A percentile compares a stretch with the other conserved stretches of the same genome.
Evolutionary conservation across 176 grass and related monocot genomes (phyloP).

Genomic region (Rhynchospora breviuscula): DNA sequence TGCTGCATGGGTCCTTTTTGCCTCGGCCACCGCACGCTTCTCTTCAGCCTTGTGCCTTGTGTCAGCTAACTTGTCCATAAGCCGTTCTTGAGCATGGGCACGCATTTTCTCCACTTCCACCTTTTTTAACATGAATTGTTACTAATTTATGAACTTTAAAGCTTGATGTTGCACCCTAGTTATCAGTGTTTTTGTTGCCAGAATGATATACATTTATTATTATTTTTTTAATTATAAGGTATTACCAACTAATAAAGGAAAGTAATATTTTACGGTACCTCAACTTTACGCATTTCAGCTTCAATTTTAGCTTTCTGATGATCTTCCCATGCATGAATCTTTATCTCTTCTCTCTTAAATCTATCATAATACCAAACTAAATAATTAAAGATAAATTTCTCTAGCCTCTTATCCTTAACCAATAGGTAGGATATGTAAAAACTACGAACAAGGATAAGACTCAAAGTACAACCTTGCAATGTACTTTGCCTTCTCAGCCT

Average conservation of each 20-base stretch:
- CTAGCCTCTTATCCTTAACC: neutral
- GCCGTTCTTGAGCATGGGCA: constrained; percentile 52
- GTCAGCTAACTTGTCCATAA: constrained; percentile 72
- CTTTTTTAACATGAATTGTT: constrained; percentile 25
- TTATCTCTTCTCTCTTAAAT: constrained; percentile 95
- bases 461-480: constrained; percentile 51
- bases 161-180: neutral
- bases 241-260: neutral
- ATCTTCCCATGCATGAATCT: constrained; percentile 94
- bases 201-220: neutral
- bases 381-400: neutral
- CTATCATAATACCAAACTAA: constrained; percentile 27
- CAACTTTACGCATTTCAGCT: constrained; percentile 95
- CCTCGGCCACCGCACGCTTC: constrained; percentile 51
- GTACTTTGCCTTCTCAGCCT: constrained; percentile 89
- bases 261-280: constrained; percentile 32
- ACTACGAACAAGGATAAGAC: neutral
- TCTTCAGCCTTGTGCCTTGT: constrained; percentile 61
- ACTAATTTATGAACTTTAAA: neutral
- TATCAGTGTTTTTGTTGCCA: neutral
- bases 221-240: neutral
- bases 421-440: neutral
- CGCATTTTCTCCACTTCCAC: constrained; percentile 91
- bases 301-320: constrained; percentile 97
- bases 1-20: constrained; percentile 45